Percentiles rank a stretch among this genome's conserved stretches.
These are phyloP conservation scores for Diplodia mutila DNA, from an alignment of 2,329 filamentous ascomycete species.

Conservation along the genomic window DNA sequence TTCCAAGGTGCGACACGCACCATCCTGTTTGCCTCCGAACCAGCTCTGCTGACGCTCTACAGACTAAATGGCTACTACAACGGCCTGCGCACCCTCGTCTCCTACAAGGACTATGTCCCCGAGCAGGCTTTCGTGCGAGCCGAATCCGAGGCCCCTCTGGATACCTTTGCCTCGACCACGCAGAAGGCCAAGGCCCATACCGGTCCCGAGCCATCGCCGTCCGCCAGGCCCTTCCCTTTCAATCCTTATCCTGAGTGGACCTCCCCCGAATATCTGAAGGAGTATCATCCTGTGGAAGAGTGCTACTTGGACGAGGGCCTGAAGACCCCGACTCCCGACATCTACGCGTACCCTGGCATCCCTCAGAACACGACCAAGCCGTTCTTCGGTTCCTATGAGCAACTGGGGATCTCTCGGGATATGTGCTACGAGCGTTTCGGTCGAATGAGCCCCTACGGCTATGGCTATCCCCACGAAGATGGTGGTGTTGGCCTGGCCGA, in stretches of 20 bases:
- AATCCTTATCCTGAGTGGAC: slow-evolving; percentile 51
- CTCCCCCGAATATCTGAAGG: slow-evolving; percentile 49
- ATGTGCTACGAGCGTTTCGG: slow-evolving; percentile 57
- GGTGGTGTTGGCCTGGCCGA: slow-evolving; percentile 55
- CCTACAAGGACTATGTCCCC: slow-evolving; percentile 46
- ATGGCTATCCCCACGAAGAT: slow-evolving; percentile 51
- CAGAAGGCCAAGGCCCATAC: slow-evolving; percentile 21
- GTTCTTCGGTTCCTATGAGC: slow-evolving; percentile 54
- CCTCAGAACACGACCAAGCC: slow-evolving; percentile 54
- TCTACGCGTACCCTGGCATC: slow-evolving; percentile 66
- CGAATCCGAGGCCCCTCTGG: slow-evolving; percentile 42
- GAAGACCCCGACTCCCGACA: slow-evolving; percentile 60
- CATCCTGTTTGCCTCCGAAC: background rate
- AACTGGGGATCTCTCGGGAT: slow-evolving; percentile 52
- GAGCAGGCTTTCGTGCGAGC: slow-evolving; percentile 51
- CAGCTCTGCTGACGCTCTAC: background rate
- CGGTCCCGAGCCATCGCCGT: slow-evolving; percentile 39
- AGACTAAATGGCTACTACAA: slow-evolving; percentile 54
- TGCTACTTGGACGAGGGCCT: slow-evolving; percentile 66
- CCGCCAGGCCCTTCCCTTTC: slow-evolving; percentile 46
- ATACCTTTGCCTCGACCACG: slow-evolving; percentile 36
- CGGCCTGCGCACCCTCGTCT: slow-evolving; percentile 52
- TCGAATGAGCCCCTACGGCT: slow-evolving; percentile 55
- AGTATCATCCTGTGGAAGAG: slow-evolving; percentile 56
- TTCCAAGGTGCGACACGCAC: slow-evolving; percentile 41